These are phyloP conservation scores for Kandelia obovata DNA, from an alignment of 345 rosid species.

Conservation along the genomic window DNA sequence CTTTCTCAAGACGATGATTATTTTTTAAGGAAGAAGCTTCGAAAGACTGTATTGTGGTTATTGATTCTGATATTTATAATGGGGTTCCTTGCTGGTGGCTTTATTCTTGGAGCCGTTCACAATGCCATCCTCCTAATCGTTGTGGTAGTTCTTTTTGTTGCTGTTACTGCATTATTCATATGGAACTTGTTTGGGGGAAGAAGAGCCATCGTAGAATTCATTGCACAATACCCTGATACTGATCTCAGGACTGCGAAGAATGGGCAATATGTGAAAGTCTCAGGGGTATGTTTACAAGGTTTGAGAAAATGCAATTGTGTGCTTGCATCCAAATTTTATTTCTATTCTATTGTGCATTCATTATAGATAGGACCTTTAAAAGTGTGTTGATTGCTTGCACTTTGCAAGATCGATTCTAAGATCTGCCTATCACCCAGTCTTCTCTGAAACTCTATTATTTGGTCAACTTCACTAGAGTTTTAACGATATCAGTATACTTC, in stretches of 20 bases:
- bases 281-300: slow-evolving; percentile 61
- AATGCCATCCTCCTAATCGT: slow-evolving; percentile 71
- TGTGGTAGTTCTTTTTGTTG: slow-evolving; percentile 57
- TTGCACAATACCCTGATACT: slow-evolving; percentile 70
- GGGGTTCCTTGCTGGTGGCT: slow-evolving; percentile 84
- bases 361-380: neutral
- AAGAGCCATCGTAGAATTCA: slow-evolving; percentile 53
- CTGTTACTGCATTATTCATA: slow-evolving; percentile 49
- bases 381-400: neutral
- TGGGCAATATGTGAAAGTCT: slow-evolving; percentile 86
- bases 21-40: slow-evolving; percentile 57
- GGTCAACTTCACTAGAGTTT: too few species aligned
- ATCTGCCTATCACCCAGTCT: too few species aligned
- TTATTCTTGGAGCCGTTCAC: slow-evolving; percentile 79
- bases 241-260: slow-evolving; percentile 90
- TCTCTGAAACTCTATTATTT: too few species aligned
- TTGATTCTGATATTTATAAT: slow-evolving; percentile 62
- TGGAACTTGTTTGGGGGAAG: slow-evolving; percentile 81
- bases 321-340: neutral
- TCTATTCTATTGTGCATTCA: neutral
- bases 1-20: slow-evolving; percentile 31
- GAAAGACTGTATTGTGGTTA: slow-evolving; percentile 66
- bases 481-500: too few species aligned
- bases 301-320: neutral
- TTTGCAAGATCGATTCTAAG: too few species aligned